A percentile compares a stretch with the other conserved stretches of the same genome.
These are phyloP conservation scores for Backusella morwellensis DNA, from an alignment of 192 early-diverging fungal genomes.

Conservation along the genomic window DNA sequence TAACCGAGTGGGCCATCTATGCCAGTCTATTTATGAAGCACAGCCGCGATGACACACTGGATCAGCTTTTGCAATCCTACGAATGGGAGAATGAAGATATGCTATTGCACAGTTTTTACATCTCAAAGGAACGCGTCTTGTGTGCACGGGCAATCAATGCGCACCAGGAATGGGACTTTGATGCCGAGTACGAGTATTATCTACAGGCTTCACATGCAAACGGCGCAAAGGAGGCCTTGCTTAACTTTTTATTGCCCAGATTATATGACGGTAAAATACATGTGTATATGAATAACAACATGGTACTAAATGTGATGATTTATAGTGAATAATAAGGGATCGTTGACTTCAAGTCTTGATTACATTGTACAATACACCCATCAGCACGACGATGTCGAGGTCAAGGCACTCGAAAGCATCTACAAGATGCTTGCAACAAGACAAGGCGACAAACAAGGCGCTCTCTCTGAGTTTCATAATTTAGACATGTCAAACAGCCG, in stretches of 20 bases:
- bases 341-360: neutral
- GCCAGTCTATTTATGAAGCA: neutral
- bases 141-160: neutral
- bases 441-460: neutral
- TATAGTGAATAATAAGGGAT: neutral
- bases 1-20: neutral
- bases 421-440: neutral
- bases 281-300: neutral
- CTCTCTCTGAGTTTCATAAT: neutral
- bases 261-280: neutral
- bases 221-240: neutral
- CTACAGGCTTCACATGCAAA: neutral
- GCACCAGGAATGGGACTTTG: constrained; percentile 8
- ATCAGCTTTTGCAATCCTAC: neutral
- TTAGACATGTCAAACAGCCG: neutral
- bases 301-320: neutral
- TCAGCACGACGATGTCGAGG: neutral
- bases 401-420: neutral
- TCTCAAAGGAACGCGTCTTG: neutral
- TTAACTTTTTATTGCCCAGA: neutral
- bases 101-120: neutral
- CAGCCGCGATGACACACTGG: neutral
- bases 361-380: neutral
- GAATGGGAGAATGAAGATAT: neutral
- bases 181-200: neutral